phyloP scores from a whole-genome alignment of 331 rosid species.

The Acacia pycnantha region DNA sequence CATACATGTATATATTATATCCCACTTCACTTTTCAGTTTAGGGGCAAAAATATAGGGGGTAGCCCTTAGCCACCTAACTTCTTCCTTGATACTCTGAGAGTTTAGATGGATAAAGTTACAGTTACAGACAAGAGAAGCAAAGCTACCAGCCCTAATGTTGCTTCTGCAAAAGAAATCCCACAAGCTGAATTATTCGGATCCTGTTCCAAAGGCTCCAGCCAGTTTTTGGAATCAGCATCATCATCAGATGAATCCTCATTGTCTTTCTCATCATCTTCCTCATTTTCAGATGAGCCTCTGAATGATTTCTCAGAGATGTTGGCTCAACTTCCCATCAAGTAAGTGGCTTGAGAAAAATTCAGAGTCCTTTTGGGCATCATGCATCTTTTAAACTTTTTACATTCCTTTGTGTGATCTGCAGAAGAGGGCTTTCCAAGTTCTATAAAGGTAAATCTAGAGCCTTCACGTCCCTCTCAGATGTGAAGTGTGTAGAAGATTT shows the following conservation, averaged over 20 bases:
- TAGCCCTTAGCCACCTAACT: background rate
- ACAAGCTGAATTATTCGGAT: background rate
- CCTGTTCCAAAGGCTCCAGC: constrained; percentile 8
- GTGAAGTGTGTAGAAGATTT: constrained; percentile 41
- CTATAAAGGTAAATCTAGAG: constrained; percentile 41
- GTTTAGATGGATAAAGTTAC: background rate
- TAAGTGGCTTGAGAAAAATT: background rate
- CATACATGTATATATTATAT: background rate
- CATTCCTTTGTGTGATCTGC: constrained; percentile 3
- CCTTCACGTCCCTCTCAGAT: constrained; percentile 39
- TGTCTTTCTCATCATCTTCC: constrained; percentile 7
- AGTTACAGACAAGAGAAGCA: background rate
- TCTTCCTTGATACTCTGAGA: background rate
- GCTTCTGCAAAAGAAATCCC: constrained; percentile 14
- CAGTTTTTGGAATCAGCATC: constrained; percentile 29
- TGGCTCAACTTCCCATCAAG: constrained; percentile 32
- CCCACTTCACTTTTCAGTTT: background rate
- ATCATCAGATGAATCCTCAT: constrained; percentile 28
- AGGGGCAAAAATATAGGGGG: background rate
- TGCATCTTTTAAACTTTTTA: background rate
- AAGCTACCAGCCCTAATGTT: constrained; percentile 6
- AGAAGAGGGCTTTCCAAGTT: constrained; percentile 50
- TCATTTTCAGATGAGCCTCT: constrained; percentile 16
- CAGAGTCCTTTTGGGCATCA: background rate
- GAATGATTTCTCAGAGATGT: constrained; percentile 18